A percentile compares a stretch with the other conserved stretches of the same genome.
Evolutionary conservation across 2,329 filamentous ascomycete genomes (phyloP).

Genomic region (Arthroderma sp.): DNA sequence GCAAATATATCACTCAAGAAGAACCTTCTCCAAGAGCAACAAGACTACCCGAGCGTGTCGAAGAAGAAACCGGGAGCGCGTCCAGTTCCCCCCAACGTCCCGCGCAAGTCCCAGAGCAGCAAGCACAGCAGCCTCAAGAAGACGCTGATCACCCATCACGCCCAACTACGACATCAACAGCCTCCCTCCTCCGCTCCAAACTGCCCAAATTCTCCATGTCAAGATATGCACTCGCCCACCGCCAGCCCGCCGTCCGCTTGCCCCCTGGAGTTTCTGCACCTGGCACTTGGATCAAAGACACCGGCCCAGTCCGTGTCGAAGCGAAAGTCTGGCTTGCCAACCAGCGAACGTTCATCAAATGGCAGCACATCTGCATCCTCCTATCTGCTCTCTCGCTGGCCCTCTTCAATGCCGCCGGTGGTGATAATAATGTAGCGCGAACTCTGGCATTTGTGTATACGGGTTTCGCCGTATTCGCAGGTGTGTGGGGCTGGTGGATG

Average conservation of each 20-base stretch:
- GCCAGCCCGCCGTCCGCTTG: constrained; percentile 36
- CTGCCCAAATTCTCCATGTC: constrained; percentile 73
- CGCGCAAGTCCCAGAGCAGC: constrained; percentile 7
- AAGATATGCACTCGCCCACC: constrained; percentile 51
- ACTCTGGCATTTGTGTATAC: constrained; percentile 74
- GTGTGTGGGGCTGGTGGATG: constrained; percentile 76
- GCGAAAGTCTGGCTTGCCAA: constrained; percentile 98
- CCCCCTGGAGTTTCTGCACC: constrained; percentile 85
- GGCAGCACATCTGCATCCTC: constrained; percentile 88
- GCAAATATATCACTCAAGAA: constrained; percentile 16
- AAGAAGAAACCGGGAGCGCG: not conserved
- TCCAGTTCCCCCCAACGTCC: constrained; percentile 4
- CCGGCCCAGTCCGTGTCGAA: constrained; percentile 81
- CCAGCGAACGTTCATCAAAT: constrained; percentile 95
- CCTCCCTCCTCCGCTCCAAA: constrained; percentile 51
- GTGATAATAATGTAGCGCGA: constrained; percentile 59
- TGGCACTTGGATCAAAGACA: constrained; percentile 82
- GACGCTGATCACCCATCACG: constrained; percentile 14
- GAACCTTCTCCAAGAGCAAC: not conserved
- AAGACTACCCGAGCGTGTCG: too few relatives aligned
- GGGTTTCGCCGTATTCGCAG: constrained; percentile 66
- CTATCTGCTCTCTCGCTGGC: constrained; percentile 72
- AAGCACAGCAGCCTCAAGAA: constrained; percentile 6
- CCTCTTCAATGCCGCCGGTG: constrained; percentile 75
- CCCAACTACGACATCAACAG: constrained; percentile 31